These are phyloP conservation scores for Macrophomina pseudophaseolina DNA, from an alignment of 2,329 filamentous ascomycete species.

Conservation along the genomic window DNA sequence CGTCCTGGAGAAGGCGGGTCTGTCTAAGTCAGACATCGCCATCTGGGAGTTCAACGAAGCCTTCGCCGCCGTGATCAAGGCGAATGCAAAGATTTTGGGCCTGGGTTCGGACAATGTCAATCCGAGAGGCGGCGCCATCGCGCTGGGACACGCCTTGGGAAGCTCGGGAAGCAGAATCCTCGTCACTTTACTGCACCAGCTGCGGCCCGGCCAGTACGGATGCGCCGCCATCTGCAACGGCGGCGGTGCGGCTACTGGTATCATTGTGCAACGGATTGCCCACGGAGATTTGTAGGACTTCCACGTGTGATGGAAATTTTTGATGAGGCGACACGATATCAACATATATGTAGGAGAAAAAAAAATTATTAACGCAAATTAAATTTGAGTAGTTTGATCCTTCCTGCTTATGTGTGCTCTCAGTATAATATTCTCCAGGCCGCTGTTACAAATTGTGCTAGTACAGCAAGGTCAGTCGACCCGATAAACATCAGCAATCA, in stretches of 20 bases:
- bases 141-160: conserved; percentile 87
- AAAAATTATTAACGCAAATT: not conserved
- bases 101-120: conserved; percentile 83
- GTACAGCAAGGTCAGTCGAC: too few species aligned
- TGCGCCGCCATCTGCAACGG: conserved; percentile 97
- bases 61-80: conserved; percentile 93
- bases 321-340: not conserved
- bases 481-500: not conserved
- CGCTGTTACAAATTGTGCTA: too few species aligned
- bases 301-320: not conserved
- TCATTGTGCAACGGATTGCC: conserved; percentile 83
- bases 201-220: conserved; percentile 91
- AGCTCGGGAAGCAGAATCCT: conserved; percentile 93
- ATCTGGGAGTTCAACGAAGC: conserved; percentile 99
- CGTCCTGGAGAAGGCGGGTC: conserved; percentile 84
- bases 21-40: conserved; percentile 88
- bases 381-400: too few species aligned
- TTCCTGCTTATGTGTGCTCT: too few species aligned
- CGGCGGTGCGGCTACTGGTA: conserved; percentile 86
- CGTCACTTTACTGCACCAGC: conserved; percentile 86
- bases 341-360: not conserved
- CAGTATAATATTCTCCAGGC: too few species aligned
- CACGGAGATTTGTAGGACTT: conserved; percentile 38
- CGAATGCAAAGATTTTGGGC: conserved; percentile 89
- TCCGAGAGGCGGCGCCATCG: conserved; percentile 87